Percentiles rank a stretch among this genome's conserved stretches.
Conservation (phyloP, 1,139 yeast species). For the Trichomonascaceae sp. region DNA sequence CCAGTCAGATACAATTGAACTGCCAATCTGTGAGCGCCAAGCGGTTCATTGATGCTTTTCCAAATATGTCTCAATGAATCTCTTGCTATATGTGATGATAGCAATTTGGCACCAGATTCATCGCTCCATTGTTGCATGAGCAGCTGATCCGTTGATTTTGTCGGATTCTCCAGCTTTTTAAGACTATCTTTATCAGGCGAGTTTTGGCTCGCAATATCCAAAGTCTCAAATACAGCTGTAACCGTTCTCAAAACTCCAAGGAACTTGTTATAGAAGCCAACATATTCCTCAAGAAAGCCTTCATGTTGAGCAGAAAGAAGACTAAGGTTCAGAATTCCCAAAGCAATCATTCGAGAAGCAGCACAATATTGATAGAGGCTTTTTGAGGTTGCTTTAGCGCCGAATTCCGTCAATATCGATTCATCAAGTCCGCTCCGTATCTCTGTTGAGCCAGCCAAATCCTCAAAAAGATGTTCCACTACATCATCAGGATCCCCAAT, state of each 20-base stretch:
- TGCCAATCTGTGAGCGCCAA: constrained; percentile 11
- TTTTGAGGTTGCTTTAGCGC: constrained; percentile 17
- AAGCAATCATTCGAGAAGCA: constrained; percentile 14
- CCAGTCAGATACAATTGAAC: constrained; percentile 8
- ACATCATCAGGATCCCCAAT: constrained; percentile 18
- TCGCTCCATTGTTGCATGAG: background rate
- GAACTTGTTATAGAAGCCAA: constrained; percentile 17
- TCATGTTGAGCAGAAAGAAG: constrained; percentile 19
- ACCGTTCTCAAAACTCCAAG: constrained; percentile 16
- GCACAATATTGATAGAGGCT: constrained; percentile 18
- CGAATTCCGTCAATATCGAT: constrained; percentile 13
- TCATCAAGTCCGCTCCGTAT: background rate
- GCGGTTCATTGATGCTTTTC: constrained; percentile 10
- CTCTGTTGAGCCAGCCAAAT: background rate
- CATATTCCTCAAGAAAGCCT: constrained; percentile 19
- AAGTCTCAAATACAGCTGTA: constrained; percentile 11
- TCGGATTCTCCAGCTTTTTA: background rate
- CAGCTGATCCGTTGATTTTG: background rate
- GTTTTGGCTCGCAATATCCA: constrained; percentile 8
- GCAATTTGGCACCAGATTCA: background rate
- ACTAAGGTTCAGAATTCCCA: constrained; percentile 20
- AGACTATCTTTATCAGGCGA: background rate
- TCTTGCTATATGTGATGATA: background rate
- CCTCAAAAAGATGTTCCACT: constrained; percentile 7
- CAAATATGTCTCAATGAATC: constrained; percentile 7